These are phyloP conservation scores for Monosporascus sp. DNA, from an alignment of 2,329 filamentous ascomycete genomes.

Conservation along the genomic window DNA sequence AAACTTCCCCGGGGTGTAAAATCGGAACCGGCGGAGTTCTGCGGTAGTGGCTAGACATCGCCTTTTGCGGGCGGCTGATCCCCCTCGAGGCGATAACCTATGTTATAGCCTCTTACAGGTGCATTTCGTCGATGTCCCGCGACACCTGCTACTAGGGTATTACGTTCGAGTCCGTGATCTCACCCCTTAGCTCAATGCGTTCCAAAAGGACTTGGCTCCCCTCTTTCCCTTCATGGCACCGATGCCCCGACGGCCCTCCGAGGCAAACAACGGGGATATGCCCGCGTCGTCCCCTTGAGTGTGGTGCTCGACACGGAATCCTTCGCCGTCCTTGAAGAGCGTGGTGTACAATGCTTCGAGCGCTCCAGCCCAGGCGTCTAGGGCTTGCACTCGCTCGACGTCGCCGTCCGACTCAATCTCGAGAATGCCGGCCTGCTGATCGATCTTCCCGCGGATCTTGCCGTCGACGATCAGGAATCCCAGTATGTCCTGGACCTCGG, in stretches of 20 bases:
- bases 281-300: conserved; percentile 12
- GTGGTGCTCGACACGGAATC: conserved; percentile 14
- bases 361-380: conserved; percentile 67
- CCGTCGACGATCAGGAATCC: conserved; percentile 89
- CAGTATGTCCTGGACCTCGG: conserved; percentile 92
- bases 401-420: conserved; percentile 73
- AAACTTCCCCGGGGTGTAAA: too few species aligned
- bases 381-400: conserved; percentile 65
- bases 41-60: too few species aligned
- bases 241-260: conserved; percentile 3
- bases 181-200: background rate
- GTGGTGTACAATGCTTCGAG: conserved; percentile 64
- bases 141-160: too few species aligned
- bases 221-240: conserved; percentile 6
- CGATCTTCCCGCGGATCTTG: conserved; percentile 80
- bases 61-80: too few species aligned
- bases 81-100: too few species aligned
- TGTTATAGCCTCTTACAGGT: too few species aligned
- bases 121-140: too few species aligned
- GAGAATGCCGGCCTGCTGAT: conserved; percentile 80
- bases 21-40: too few species aligned
- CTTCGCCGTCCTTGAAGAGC: conserved; percentile 63
- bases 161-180: too few species aligned
- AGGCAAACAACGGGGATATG: conserved; percentile 3
- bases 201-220: conserved; percentile 1